Evolutionary conservation across 345 rosid species (phyloP), one percentile per base, ranked within the genome.

Genomic region (Toxicodendron radicans): DNA sequence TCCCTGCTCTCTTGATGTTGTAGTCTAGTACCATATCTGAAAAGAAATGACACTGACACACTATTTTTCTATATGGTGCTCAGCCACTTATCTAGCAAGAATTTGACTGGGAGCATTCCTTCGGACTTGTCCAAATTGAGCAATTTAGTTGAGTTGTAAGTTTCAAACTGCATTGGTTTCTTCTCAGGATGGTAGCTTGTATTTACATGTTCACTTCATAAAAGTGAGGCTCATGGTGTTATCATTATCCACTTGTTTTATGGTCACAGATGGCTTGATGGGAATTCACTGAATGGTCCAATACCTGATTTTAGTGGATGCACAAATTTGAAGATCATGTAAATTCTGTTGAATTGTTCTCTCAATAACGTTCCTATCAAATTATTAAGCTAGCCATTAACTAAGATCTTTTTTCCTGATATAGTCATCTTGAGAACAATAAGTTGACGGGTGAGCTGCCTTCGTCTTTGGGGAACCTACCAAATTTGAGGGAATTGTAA

Each of bases 351-450:
- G 60, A 61, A 61, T 73, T 58, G 7, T 73, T 68, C 63, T 35
- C 54, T 59, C 49, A 49, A 64, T 70, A 51, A 30, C 77, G 61
- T 54, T 72, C 69, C 64, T 66, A 46, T 66, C 21, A 51, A 57
- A 71, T 49, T 66, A 54, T n/a, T 80, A 71, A 76, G 41, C 81
- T 81, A 62, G 79, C 54, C 33, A 68, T 83, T 81, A 67, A 80
- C 68, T 32, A 60, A 78, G 9, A 66, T 52, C 43, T 64, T 81
- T n/a, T 72, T 64, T 79, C 45, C 45, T 83, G 33, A 69, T 86
- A 53, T 71, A 96, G 99, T 75, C 99, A 96, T 85, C 91, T 96
- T 0, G 98, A 93, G 87, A 88, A 93, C 88, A 96, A 96, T 84
- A 86, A 73, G 61, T 82, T 96, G 82, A 88, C 89, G 5, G 98